Percentiles rank a stretch among this genome's conserved stretches.
Conservation (phyloP, 352 stramenopile species). For the Pythium guiyangense region DNA sequence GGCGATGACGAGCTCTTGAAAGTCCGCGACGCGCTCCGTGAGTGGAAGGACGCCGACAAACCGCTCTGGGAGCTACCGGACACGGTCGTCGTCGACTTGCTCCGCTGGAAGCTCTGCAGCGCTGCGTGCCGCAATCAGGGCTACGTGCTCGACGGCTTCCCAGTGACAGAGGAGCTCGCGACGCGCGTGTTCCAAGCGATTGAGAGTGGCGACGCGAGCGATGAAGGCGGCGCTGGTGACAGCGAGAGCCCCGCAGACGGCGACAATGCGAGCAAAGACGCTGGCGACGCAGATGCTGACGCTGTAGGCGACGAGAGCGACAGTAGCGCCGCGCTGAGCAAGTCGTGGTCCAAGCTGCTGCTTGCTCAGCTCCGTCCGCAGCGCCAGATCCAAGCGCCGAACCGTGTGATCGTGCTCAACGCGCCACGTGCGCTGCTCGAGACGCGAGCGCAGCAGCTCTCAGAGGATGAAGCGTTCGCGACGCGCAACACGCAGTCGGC, state of each 20-base stretch:
- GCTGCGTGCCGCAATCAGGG: conserved; percentile 72
- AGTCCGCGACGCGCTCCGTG: conserved; percentile 32
- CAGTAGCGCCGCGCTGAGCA: conserved; percentile 12
- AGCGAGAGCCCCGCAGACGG: conserved; percentile 11
- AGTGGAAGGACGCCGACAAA: conserved; percentile 21
- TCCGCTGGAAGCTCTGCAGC: conserved; percentile 65
- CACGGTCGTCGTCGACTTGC: conserved; percentile 30
- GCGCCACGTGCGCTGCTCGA: conserved; percentile 48
- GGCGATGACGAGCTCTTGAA: conserved; percentile 32
- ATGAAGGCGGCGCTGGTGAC: conserved; percentile 10
- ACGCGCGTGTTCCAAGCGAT: conserved; percentile 33
- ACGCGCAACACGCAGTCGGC: conserved; percentile 57
- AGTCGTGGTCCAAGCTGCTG: conserved; percentile 35
- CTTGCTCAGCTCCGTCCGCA: conserved; percentile 36
- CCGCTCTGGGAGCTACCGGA: conserved; percentile 25
- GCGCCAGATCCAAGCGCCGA: conserved; percentile 42
- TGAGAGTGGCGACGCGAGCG: conserved; percentile 8
- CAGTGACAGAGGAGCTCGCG: conserved; percentile 41
- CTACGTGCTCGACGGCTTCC: conserved; percentile 75
- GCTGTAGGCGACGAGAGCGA: conserved; percentile 12
- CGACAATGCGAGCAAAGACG: conserved; percentile 11
- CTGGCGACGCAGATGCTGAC: conserved; percentile 14
- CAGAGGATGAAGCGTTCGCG: conserved; percentile 46
- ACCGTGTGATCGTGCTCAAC: conserved; percentile 64
- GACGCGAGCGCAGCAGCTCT: conserved; percentile 43